phyloP scores from a whole-genome alignment of 2,329 filamentous ascomycete species.

The Podosphaera xanthii region DNA sequence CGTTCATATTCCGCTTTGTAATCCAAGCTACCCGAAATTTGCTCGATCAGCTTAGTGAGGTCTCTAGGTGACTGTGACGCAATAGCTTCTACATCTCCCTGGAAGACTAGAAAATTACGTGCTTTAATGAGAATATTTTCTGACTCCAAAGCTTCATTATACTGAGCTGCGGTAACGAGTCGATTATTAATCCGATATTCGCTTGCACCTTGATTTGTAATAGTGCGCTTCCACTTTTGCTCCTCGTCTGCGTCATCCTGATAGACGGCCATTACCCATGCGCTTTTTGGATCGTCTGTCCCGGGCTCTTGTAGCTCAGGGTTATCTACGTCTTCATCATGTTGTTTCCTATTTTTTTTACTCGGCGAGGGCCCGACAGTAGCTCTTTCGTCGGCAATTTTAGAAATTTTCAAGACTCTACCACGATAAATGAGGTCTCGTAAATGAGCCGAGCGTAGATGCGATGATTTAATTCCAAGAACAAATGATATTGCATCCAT shows the following conservation, averaged over 20 bases:
- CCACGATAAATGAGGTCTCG: conserved; percentile 92
- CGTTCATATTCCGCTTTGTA: conserved; percentile 85
- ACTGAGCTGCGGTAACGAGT: conserved; percentile 68
- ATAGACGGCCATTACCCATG: conserved; percentile 98
- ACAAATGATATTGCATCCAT: conserved; percentile 99
- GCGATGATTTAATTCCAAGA: conserved; percentile 94
- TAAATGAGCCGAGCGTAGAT: conserved; percentile 79
- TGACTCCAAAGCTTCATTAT: conserved; percentile 75
- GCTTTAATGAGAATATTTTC: conserved; percentile 98
- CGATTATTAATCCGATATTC: conserved; percentile 96
- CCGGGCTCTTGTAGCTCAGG: conserved; percentile 36
- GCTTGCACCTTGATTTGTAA: conserved; percentile 69
- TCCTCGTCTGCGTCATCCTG: conserved; percentile 91
- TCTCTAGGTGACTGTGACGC: conserved; percentile 88
- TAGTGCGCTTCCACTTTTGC: conserved; percentile 86
- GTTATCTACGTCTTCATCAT: conserved; percentile 8
- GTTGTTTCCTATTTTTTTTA: not conserved
- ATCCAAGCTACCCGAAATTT: conserved; percentile 89
- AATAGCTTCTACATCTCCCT: conserved; percentile 93
- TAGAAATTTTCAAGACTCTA: conserved; percentile 73
- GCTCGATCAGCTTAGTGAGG: conserved; percentile 80
- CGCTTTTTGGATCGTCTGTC: conserved; percentile 71
- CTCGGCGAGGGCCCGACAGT: conserved; percentile 4
- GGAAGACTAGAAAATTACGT: conserved; percentile 92
- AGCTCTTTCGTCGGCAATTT: conserved; percentile 79